Base-by-base conservation (phyloP, 2,329 filamentous ascomycete species). In the Nannizziopsis arthrosporioides region DNA sequence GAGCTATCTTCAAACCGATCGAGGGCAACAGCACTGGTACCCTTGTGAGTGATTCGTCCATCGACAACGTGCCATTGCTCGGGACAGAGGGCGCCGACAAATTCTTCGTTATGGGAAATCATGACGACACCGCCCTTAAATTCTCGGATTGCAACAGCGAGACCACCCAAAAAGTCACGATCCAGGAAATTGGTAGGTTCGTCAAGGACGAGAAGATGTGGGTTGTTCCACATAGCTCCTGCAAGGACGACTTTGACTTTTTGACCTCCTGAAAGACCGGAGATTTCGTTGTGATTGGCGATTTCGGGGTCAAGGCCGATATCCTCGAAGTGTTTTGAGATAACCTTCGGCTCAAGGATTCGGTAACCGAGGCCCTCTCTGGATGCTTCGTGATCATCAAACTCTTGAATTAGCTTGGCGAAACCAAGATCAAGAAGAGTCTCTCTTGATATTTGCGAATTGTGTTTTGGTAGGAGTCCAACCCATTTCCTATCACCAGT, bases 131-230 rank as follows among this genome's bases (percentile, higher is more conserved):
- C 92, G 57, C 92, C 92, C 73, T 88, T 93, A 80, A 93, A 98
- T 63, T 96, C 92, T 57, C 89, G 86, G 61, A 98, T 96, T 56
- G 92, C 92, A 36, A 94, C 88, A n/a, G 92, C 89, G 48, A 98
- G 78, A 67, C 90, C 92, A 62, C 92, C 93, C 14, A 98, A 82
- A 12, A 89, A 94, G 71, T 98, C 92, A 59, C 92, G 88, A 64
- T 98, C 92, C 74, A 98, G 81, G 78, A 95, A 98, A 74, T 98
- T 98, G 65, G 92, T 96, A 50, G 92, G 92, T 71, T 98, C 90
- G 76, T 98, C 92, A 18, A 98, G 82, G 42, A 98, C 92, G 53
- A 98, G 80, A 61, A 98, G 72, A 73, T 98, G 92, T 0, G 92
- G 92, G 74, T 96, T 96, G 73, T 96, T 95, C 89, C 89, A 94